Evolutionary conservation across 1,284 basidiomycete species (phyloP), one percentile per base, ranked within the genome.

Genomic region (Fomitopsis pinicola): DNA sequence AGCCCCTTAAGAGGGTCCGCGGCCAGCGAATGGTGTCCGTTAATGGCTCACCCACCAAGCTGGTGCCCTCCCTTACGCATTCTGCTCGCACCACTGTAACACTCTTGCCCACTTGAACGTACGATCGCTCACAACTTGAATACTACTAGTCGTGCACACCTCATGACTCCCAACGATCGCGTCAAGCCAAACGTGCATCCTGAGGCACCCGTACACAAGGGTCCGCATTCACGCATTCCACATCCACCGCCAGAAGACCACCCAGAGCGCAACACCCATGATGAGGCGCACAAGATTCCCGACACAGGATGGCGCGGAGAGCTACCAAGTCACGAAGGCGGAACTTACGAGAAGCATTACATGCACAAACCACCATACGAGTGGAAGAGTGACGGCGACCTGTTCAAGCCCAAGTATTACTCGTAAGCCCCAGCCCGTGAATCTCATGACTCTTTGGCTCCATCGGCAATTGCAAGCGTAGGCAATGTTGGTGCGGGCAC

Each of bases 401-500:
- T 66, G 52, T 75, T 76, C 65, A 57, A 65, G 53, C 63, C 67
- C 1, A 71, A 71, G 50, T 73, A 76, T 50, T 64, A 42, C 50
- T 64, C 67, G 72, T 72, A 53, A 58, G 72, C 66, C 14, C 8
- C 22, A 22, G 10, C 38, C 17, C 26, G 6, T 36, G 35, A 12
- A 15, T 60, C 17, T 28, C 52, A 36, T n/a, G 35, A 14, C 28
- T 44, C 50, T 33, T 33, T 26, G 10, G 14, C n/a, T 26, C 17
- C 9, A 28, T 42, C 4, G 22, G 22, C 22, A 15, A 10, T n/a
- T 12, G 30, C 2, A 19, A 3, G 35, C 19, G 42, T 33, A 75
- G 71, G 33, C 60, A 69, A 62, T 76, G 74, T 62, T 75, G 71
- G 73, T 75, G 75, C 56, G 71, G 72, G 7, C 73, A 73, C 46